Conservation (phyloP, 2,329 filamentous ascomycete species). For the Coccinonectria pachysandricola region DNA sequence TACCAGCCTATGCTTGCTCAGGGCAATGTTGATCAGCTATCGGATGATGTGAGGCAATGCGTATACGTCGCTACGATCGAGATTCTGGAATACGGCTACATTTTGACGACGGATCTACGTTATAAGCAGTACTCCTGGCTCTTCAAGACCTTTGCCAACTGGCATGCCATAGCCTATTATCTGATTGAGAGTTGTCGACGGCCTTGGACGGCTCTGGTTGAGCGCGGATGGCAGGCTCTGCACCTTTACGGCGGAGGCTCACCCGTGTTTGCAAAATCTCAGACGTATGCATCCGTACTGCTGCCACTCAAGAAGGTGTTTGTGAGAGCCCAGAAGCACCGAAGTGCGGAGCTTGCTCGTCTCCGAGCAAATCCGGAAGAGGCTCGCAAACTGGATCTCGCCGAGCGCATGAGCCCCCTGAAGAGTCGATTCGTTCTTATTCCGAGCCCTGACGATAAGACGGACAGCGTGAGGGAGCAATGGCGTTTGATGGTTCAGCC, state of each 20-base stretch:
- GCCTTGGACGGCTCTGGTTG: conserved; percentile 38
- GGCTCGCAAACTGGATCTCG: conserved; percentile 37
- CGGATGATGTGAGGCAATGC: conserved; percentile 54
- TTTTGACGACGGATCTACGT: conserved; percentile 50
- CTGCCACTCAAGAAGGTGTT: conserved; percentile 45
- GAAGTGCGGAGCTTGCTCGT: conserved; percentile 39
- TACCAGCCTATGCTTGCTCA: conserved; percentile 63
- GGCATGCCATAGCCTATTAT: conserved; percentile 40
- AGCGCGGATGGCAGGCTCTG: conserved; percentile 40
- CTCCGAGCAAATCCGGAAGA: conserved; percentile 38
- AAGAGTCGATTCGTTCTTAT: conserved; percentile 38
- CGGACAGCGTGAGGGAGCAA: conserved; percentile 35
- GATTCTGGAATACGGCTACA: conserved; percentile 57
- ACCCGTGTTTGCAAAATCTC: conserved; percentile 33
- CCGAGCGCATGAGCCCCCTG: conserved; percentile 34
- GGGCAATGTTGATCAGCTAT: conserved; percentile 44
- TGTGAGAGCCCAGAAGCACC: conserved; percentile 39
- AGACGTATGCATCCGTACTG: conserved; percentile 39
- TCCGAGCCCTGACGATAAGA: conserved; percentile 34
- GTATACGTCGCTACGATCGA: conserved; percentile 65
- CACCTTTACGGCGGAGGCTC: conserved; percentile 28
- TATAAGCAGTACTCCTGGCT: conserved; percentile 39
- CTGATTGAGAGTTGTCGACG: conserved; percentile 36
- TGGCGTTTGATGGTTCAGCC: conserved; percentile 41
- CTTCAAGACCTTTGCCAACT: conserved; percentile 40